phyloP scores from a whole-genome alignment of 495 filamentous ascomycete species.

The Neurospora pannonica region DNA sequence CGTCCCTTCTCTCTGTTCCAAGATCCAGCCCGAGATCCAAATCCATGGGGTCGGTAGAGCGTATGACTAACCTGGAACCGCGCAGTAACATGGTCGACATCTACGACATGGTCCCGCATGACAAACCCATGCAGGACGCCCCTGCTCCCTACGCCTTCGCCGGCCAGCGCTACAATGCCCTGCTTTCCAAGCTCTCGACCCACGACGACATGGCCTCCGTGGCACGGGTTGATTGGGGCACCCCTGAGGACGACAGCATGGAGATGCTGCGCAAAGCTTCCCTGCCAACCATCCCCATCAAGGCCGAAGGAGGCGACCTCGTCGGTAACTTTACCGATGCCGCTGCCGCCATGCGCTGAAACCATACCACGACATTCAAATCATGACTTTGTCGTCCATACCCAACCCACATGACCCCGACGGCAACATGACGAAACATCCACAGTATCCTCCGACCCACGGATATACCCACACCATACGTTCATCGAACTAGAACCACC shows the following conservation, averaged over 20 bases:
- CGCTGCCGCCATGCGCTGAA: slow-evolving; percentile 32
- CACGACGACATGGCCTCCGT: slow-evolving; percentile 29
- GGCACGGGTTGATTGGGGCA: slow-evolving; percentile 36
- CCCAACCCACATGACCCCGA: not conserved
- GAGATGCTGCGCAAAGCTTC: slow-evolving; percentile 30
- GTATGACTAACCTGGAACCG: slow-evolving; percentile 18
- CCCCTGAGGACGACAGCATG: slow-evolving; percentile 35
- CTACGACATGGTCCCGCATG: slow-evolving; percentile 46
- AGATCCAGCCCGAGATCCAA: not conserved
- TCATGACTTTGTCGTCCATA: not conserved
- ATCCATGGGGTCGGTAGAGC: slow-evolving; percentile 3
- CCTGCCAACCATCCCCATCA: slow-evolving; percentile 22
- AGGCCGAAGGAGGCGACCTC: slow-evolving; percentile 35
- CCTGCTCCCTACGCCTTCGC: slow-evolving; percentile 27
- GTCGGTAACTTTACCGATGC: slow-evolving; percentile 44
- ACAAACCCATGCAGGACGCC: slow-evolving; percentile 16
- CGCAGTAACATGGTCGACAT: slow-evolving; percentile 49
- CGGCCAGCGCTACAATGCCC: slow-evolving; percentile 41
- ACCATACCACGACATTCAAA: not conserved
- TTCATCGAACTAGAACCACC: not conserved
- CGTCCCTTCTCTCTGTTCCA: slow-evolving; percentile 1
- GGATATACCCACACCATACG: not conserved
- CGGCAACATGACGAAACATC: not conserved
- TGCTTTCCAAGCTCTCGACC: slow-evolving; percentile 40
- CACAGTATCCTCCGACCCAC: not conserved